Percentiles rank a stretch among this genome's conserved stretches.
phyloP scores from a whole-genome alignment of 1,284 basidiomycete genomes.

The Amylostereum areolatum region DNA sequence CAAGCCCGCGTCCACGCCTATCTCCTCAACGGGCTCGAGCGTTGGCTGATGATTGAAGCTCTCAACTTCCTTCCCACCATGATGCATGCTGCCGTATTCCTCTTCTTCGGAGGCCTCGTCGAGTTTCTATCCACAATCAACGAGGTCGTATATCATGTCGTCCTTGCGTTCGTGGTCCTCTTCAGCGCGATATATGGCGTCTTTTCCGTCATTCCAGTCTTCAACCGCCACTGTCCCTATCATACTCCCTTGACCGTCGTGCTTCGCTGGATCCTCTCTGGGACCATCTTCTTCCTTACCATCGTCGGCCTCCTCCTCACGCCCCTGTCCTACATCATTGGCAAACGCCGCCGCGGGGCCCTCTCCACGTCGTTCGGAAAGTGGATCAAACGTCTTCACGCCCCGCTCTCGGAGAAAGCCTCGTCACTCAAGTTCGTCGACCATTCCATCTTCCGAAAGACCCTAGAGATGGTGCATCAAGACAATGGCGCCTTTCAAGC shows the following conservation, averaged over 20 bases:
- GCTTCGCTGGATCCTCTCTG: neutral
- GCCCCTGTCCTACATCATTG: too few species aligned
- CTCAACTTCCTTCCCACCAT: slow-evolving; percentile 17
- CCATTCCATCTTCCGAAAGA: too few species aligned
- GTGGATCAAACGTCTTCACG: too few species aligned
- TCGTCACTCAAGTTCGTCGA: too few species aligned
- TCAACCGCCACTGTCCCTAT: slow-evolving; percentile 16
- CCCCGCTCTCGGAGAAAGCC: too few species aligned
- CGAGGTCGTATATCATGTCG: slow-evolving; percentile 12
- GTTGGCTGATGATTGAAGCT: neutral
- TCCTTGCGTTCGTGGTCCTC: slow-evolving; percentile 12
- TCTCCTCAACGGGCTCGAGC: neutral
- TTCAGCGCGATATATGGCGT: slow-evolving; percentile 10
- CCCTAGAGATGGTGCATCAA: too few species aligned
- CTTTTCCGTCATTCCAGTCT: slow-evolving; percentile 15
- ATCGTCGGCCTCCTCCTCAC: too few species aligned
- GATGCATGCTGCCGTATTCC: slow-evolving; percentile 15
- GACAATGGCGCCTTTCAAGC: too few species aligned
- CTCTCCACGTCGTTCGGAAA: too few species aligned
- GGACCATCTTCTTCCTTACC: neutral
- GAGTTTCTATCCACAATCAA: slow-evolving; percentile 18
- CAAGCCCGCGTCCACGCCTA: neutral
- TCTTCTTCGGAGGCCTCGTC: slow-evolving; percentile 19
- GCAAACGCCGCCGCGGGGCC: too few species aligned
- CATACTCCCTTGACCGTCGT: slow-evolving; percentile 12